These are phyloP conservation scores for Auricularia sp. DNA, from an alignment of 768 basidiomycete genomes.

Conservation along the genomic window DNA sequence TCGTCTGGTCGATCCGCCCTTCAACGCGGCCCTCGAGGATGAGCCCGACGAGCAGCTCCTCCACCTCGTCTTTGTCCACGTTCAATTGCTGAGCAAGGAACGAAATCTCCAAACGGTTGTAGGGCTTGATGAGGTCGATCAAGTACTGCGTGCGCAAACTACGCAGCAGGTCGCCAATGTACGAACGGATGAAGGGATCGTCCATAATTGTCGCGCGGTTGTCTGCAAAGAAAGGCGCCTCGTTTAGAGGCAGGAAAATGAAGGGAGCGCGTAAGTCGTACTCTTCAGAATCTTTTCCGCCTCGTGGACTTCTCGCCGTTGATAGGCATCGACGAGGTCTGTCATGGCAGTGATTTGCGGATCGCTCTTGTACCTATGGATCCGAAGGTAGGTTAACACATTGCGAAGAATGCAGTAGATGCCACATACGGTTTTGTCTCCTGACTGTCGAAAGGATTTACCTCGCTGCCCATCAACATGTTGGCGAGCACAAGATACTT, in stretches of 20 bases:
- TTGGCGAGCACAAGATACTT: conserved; percentile 97
- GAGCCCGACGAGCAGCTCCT: conserved; percentile 84
- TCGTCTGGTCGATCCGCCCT: conserved; percentile 93
- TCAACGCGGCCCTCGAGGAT: conserved; percentile 97
- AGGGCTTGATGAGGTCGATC: conserved; percentile 96
- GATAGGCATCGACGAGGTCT: conserved; percentile 91
- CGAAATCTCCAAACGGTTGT: conserved; percentile 84
- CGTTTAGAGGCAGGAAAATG: not conserved
- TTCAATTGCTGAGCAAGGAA: conserved; percentile 98
- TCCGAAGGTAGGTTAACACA: too few species aligned
- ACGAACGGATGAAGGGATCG: conserved; percentile 86
- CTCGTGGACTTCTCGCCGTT: conserved; percentile 90
- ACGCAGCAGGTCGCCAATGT: conserved; percentile 91
- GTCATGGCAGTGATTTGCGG: conserved; percentile 98
- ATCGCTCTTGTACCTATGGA: conserved; percentile 77
- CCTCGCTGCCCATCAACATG: conserved; percentile 96
- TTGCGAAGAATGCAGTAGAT: conserved; percentile 13
- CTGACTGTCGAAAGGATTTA: conserved; percentile 98
- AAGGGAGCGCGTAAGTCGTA: conserved; percentile 18
- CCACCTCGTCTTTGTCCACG: conserved; percentile 83
- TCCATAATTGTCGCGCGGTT: conserved; percentile 95
- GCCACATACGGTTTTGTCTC: conserved; percentile 84
- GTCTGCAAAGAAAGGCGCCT: conserved; percentile 34
- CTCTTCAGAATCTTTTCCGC: conserved; percentile 93
- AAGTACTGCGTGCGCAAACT: conserved; percentile 93